Base-by-base conservation (phyloP, 306 rosid species). In the Argentina anserina region DNA sequence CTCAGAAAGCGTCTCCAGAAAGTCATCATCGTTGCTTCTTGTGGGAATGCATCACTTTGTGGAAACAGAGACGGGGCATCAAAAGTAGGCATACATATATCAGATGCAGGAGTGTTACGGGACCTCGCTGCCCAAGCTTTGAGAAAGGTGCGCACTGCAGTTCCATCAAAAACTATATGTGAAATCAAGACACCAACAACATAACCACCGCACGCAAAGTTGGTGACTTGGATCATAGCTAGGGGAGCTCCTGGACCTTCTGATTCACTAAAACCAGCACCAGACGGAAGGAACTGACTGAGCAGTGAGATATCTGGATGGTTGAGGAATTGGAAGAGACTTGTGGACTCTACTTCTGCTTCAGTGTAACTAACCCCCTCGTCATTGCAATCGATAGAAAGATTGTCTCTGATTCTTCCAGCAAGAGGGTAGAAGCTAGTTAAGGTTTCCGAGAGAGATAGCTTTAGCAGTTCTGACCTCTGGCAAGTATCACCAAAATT, bases 111-210 rank as follows among this genome's bases (percentile, higher is more conserved):
- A 13, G 14, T 28, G 1, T 64, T 75, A 7, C 75, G 28, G 5
- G 58, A 67, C 13, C 36, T 39, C 36, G 74, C 42, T 28, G 78
- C 59, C 85, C 85, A 84, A 1, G 76, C 76, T 41, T 78, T 79
- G 33, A 84, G 39, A 50, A 81, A 81, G 7, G 76, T 40, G 58
- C 81, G 52, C 60, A 84, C 33, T 1, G 83, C 80, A 5, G 55
- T 41, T 9, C 81, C 88, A 65, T 84, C 88, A 3, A 56, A 47
- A 23, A 81, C 71, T 58, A 69, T 78, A 74, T 84, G 88, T 0
- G 82, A 58, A 37, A 81, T 58, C 13, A 73, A 67, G 0, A 81
- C 11, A 3, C 84, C 86, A 45, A 84, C 5, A 1, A 79, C 76
- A 5, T 73, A 43, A 9, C 82, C 84, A 0, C 88, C 88, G 4